phyloP scores from a whole-genome alignment of 345 rosid species.

The Raphanus raphanistrum region DNA sequence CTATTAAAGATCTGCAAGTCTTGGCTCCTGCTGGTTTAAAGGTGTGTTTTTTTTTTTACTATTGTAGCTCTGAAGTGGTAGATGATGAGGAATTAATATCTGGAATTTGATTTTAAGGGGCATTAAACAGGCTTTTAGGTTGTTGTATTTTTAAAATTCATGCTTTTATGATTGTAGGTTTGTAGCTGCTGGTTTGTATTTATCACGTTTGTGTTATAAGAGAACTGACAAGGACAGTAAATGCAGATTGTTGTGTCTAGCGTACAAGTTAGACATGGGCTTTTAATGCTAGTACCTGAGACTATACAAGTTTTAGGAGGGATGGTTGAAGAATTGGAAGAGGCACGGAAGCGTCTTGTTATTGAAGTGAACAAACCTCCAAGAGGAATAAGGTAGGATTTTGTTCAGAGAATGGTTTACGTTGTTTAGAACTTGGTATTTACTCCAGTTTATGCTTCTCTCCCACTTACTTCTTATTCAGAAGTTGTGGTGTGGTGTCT shows the following conservation, averaged over 20 bases:
- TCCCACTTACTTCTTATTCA: constrained; percentile 9
- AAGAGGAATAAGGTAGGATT: constrained; percentile 81
- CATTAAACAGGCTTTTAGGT: background rate
- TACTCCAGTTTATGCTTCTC: background rate
- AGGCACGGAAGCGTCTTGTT: constrained; percentile 67
- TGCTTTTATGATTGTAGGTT: background rate
- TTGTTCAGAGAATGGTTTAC: background rate
- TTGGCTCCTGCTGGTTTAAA: constrained; percentile 79
- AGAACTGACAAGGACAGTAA: background rate
- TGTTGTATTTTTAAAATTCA: background rate
- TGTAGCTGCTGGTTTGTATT: background rate
- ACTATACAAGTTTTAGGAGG: constrained; percentile 82
- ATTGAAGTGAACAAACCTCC: constrained; percentile 89
- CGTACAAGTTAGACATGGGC: constrained; percentile 74
- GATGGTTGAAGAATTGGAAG: constrained; percentile 72
- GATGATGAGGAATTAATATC: background rate
- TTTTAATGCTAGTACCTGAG: constrained; percentile 90
- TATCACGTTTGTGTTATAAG: background rate
- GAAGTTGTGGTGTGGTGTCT: constrained; percentile 7
- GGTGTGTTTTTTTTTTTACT: constrained; percentile 43
- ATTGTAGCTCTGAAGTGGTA: background rate
- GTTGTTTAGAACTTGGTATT: constrained; percentile 1
- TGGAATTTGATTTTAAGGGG: background rate
- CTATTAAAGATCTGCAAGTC: constrained; percentile 77
- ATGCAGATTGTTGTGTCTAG: constrained; percentile 73